phyloP scores from a whole-genome alignment of 345 rosid genomes.

The Kernera saxatilis region DNA sequence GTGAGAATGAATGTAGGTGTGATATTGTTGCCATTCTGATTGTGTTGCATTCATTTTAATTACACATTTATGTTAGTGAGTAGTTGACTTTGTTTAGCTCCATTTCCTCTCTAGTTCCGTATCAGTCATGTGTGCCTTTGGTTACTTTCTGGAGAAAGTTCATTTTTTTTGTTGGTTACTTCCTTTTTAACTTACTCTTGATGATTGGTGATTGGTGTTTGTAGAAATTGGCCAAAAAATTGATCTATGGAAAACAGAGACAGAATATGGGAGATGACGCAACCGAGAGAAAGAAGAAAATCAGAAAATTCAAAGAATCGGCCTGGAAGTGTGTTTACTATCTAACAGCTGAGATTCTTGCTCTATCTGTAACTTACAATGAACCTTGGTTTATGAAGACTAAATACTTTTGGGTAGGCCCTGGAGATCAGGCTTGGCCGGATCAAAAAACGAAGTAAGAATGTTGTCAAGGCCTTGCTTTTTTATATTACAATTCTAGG shows the following conservation, averaged over 20 bases:
- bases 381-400: conserved; percentile 89
- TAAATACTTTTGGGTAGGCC: conserved; percentile 77
- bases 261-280: conserved; percentile 31
- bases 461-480: not conserved
- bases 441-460: conserved; percentile 79
- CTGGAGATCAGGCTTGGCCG: conserved; percentile 79
- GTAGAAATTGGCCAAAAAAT: conserved; percentile 53
- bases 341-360: conserved; percentile 67
- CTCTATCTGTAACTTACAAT: conserved; percentile 47
- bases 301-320: conserved; percentile 77
- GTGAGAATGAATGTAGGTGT: not conserved
- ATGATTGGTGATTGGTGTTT: conserved; percentile 25
- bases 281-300: conserved; percentile 44
- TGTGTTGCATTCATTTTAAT: not conserved
- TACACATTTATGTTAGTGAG: not conserved
- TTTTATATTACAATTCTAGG: not conserved
- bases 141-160: not conserved
- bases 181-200: not conserved
- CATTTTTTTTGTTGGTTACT: not conserved
- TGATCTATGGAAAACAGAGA: conserved; percentile 52
- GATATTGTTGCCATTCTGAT: not conserved
- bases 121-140: conserved; percentile 9
- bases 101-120: not conserved
- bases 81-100: not conserved
- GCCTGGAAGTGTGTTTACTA: conserved; percentile 89